Evolutionary conservation across 208 protist genomes (phyloP).

Genomic region (Wallacemonas sp.): DNA sequence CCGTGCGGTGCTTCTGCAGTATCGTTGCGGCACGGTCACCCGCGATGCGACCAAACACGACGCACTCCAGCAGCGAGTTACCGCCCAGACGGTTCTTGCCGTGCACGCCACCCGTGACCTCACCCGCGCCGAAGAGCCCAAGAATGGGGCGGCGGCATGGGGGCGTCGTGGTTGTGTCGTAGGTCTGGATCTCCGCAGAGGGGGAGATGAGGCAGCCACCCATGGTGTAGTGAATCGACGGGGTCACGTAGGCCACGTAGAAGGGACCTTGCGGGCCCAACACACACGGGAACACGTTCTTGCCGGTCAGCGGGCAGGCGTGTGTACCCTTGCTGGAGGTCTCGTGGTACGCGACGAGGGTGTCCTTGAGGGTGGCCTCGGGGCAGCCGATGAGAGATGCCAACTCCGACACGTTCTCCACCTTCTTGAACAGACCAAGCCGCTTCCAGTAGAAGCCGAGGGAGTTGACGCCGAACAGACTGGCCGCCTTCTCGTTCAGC

Average conservation of each 20-base stretch:
- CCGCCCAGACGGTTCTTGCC: constrained; percentile 96
- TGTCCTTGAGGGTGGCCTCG: constrained; percentile 31
- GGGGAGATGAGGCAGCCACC: constrained; percentile 92
- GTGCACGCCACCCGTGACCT: constrained; percentile 97
- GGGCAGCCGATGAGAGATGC: constrained; percentile 73
- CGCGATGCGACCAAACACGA: constrained; percentile 71
- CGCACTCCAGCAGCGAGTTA: constrained; percentile 94
- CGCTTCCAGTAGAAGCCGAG: constrained; percentile 84
- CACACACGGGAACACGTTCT: constrained; percentile 77
- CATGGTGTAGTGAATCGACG: constrained; percentile 97
- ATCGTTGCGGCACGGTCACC: constrained; percentile 74
- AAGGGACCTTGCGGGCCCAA: constrained; percentile 62
- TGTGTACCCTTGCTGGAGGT: constrained; percentile 29
- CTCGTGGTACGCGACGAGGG: constrained; percentile 63
- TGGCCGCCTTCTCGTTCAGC: constrained; percentile 69
- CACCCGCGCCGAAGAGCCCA: constrained; percentile 94
- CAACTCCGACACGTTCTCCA: constrained; percentile 50
- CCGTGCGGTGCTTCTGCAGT: constrained; percentile 48
- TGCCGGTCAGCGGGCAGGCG: constrained; percentile 66
- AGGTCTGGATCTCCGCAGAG: constrained; percentile 76
- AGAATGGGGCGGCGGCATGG: constrained; percentile 65
- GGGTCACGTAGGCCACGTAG: constrained; percentile 91
- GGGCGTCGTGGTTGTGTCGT: constrained; percentile 25
- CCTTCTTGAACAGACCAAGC: constrained; percentile 72
- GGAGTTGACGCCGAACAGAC: constrained; percentile 74